Evolutionary conservation across 768 basidiomycete species (phyloP), one percentile per base, ranked within the genome.

Genomic region (Tricholoma terreum): DNA sequence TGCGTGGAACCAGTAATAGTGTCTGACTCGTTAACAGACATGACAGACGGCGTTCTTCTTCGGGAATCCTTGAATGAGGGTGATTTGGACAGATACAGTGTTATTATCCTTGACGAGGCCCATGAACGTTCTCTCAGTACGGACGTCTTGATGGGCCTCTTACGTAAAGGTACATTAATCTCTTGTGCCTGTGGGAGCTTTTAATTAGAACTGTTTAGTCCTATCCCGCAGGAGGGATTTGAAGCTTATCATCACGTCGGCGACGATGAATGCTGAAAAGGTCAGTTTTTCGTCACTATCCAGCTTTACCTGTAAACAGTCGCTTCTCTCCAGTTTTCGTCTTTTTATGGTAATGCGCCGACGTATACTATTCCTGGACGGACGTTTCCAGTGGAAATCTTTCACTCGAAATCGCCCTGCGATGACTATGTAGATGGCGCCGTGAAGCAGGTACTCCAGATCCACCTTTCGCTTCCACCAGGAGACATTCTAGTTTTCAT

Each of bases 251-350:
- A 94, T 99, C 36, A 98, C 97, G 1, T 98, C 97, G 7, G 97
- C 97, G 2, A 99, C 97, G 3, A 99, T 99, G 97, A 99, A 99
- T 69, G 92, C 97, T 0, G 94, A 97, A 50, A 99, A 99, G 86
- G 94, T 91, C 61, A 52, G 75, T 21, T 17, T 21, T 17, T 22
- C 2, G n/a, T 27, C 45, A 45, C 15, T 36, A 7, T 30, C 21
- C 57, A 31, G 8, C 4, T 30, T 49, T 2, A 30, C 46, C 14
- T 12, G 24, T 6, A 27, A 27, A 27, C 24, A 19, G 2, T 30
- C 34, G 27, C 3, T 24, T 19, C 11, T 54, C 53, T 38, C n/a
- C 56, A 94, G 92, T 99, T 99, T 74, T 97, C 97, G 14, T 75
- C 74, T 12, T 98, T 99, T 72, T 99, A 97, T 64, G 96, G 96